Evolutionary conservation across 352 stramenopile species (phyloP), one percentile per base, ranked within the genome.

Genomic region (Blastocystis sp.): DNA sequence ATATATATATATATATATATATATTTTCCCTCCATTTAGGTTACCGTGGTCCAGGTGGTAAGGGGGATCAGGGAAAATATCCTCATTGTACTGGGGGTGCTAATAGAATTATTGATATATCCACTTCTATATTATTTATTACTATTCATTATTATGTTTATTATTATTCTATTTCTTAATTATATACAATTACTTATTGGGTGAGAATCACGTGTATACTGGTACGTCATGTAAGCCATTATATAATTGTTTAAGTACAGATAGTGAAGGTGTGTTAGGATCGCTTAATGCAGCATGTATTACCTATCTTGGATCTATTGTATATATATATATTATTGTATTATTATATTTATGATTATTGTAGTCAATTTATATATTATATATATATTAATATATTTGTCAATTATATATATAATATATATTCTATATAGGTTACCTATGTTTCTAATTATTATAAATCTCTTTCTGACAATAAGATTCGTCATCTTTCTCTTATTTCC

Each of bases 161-260:
- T n/a, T n/a, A n/a, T n/a, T n/a, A n/a, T n/a, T n/a, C n/a, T n/a
- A n/a, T n/a, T n/a, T n/a, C n/a, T n/a, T n/a, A n/a, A n/a, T n/a
- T n/a, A n/a, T n/a, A n/a, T n/a, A n/a, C n/a, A n/a, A n/a, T n/a
- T 21, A 48, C 16, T 10, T 62, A 34, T 34, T 62, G 0, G 52
- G 52, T 23, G 52, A 62, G 21, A 16, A 62, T 4, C 52, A 62
- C 28, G 54, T 62, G n/a, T 62, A 62, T 25, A 39, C 48, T 19
- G 52, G 34, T 9, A 21, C 52, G 9, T 39, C 52, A 13, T 39
- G 48, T 18, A 28, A 27, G 6, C 54, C 37, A 36, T 39, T 62
- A 16, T 62, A 62, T 28, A 27, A n/a, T 4, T 39, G 52, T 1
- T 54, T 54, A 27, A 30, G 54, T 10, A 54, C 54, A 25, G 52